A percentile compares a stretch with the other conserved stretches of the same genome.
Evolutionary conservation across 2,329 filamentous ascomycete genomes (phyloP).

Genomic region (Penicillium sp.): DNA sequence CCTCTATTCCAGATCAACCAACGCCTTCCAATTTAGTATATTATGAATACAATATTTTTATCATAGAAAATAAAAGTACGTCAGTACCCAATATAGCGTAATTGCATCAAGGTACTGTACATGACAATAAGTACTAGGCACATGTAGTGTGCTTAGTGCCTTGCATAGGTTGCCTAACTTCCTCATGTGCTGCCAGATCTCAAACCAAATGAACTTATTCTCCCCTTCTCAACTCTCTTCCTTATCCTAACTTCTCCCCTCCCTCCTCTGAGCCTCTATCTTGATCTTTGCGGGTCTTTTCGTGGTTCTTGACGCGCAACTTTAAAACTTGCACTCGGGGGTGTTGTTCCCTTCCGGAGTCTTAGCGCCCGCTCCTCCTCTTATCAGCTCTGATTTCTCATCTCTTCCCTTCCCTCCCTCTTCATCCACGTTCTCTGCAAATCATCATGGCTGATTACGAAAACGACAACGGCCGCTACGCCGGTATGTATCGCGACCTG

Average conservation of each 20-base stretch:
- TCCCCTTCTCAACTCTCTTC: background rate
- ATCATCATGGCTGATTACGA: conserved; percentile 60
- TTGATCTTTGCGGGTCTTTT: background rate
- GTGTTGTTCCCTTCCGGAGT: conserved; percentile 19
- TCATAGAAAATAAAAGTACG: background rate
- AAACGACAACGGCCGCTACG: conserved; percentile 65
- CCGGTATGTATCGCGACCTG: conserved; percentile 53
- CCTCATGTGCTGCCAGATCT: background rate
- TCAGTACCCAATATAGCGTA: background rate
- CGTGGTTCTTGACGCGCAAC: background rate
- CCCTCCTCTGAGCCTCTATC: background rate
- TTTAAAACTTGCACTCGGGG: conserved; percentile 11
- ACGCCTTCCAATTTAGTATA: background rate
- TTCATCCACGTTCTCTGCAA: conserved; percentile 18
- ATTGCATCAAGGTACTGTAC: background rate
- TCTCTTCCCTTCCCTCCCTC: conserved; percentile 22
- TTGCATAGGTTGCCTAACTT: background rate
- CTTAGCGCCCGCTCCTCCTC: conserved; percentile 14
- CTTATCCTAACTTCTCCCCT: background rate
- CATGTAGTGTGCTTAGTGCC: background rate
- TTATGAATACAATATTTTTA: background rate
- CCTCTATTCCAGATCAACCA: background rate
- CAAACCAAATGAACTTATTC: background rate
- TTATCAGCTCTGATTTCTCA: conserved; percentile 22
- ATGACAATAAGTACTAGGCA: background rate